Base-by-base conservation (phyloP, 2,329 filamentous ascomycete species). In the Arthroderma sp. region DNA sequence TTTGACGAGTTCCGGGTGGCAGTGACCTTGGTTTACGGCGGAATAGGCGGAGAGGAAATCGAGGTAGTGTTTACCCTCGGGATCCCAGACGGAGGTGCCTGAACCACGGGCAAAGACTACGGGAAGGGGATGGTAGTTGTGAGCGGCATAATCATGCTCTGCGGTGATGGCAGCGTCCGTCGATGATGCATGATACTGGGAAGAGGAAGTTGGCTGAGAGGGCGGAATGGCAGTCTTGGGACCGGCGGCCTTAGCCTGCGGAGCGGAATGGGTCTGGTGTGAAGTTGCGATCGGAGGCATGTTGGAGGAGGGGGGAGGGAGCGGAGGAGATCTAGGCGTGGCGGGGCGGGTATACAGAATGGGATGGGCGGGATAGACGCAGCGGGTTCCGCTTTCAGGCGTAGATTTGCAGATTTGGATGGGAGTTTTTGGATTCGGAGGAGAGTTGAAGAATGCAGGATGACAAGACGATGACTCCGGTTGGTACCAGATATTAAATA, bases 1-100 rank as follows among this genome's bases (percentile, higher is more conserved):
- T 65, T 89, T 88, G 62, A 98, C 80, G 46, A 96, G 80, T 69
- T 94, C 88, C 4, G 91, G 91, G 69, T 98, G 89, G 68, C 89
- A 96, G 68, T 98, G 89, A 51, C 89, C 89, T 68, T 96, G 89
- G 72, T 96, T 96, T 62, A 96, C 87, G 50, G 91, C 91, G 55
- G 85, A 93, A 74, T 98, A 98, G 53, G 91, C 91, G 39, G 89
- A 96, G 53, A 98, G 79, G 69, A 95, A 98, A 66, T 98, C 91
- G 57, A 96, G 80, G 67, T 98, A 96, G 65, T 94, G 82, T 56
- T 81, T 84, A 60, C 85, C 87, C 71, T 98, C 91, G 11, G 91
- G 91, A 61, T 98, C 91, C 89, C 91, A 98, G 47, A 96, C 91
- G 49, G 83, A 81, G 59, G 83, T 82, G 40, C 89, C 91, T 56